Conservation (phyloP, 2,329 filamentous ascomycete genomes). For the Emericellopsis atlantica region DNA sequence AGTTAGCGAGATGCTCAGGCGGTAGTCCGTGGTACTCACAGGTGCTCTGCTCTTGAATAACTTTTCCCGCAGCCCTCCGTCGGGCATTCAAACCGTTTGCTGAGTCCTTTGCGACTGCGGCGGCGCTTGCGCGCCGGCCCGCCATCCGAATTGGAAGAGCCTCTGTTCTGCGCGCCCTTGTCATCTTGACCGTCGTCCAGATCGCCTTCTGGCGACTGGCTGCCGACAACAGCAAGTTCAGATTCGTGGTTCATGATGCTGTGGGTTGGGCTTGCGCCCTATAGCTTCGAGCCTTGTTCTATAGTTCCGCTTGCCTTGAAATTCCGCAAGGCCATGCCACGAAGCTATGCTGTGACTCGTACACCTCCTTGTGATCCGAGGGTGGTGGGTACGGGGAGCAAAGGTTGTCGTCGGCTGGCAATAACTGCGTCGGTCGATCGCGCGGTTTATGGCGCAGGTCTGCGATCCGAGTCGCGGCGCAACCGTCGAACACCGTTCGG, state of each 20-base stretch:
- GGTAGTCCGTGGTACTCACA: constrained; percentile 39
- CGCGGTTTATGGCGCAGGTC: too few species aligned
- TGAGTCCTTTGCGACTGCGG: constrained; percentile 63
- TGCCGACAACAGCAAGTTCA: not conserved
- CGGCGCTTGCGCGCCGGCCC: constrained; percentile 47
- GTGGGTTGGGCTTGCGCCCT: too few species aligned
- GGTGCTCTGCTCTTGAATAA: constrained; percentile 90
- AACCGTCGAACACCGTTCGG: too few species aligned
- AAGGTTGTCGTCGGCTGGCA: too few species aligned
- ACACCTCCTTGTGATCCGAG: too few species aligned
- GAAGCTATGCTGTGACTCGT: too few species aligned
- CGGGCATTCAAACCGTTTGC: constrained; percentile 76
- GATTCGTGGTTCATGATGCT: not conserved
- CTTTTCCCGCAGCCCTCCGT: constrained; percentile 85
- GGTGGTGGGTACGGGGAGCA: too few species aligned
- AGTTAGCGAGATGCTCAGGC: constrained; percentile 9
- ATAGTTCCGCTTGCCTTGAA: too few species aligned
- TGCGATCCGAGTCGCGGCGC: too few species aligned
- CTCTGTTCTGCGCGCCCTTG: constrained; percentile 15
- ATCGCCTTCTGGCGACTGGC: constrained; percentile 1
- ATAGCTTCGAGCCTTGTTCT: too few species aligned
- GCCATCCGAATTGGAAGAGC: constrained; percentile 36
- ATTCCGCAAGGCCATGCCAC: too few species aligned
- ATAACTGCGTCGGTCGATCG: too few species aligned
- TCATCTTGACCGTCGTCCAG: not conserved